Evolutionary conservation across 2,329 filamentous ascomycete species (phyloP), one percentile per base, ranked within the genome.

Genomic region (Ceratocystis alfenasii): DNA sequence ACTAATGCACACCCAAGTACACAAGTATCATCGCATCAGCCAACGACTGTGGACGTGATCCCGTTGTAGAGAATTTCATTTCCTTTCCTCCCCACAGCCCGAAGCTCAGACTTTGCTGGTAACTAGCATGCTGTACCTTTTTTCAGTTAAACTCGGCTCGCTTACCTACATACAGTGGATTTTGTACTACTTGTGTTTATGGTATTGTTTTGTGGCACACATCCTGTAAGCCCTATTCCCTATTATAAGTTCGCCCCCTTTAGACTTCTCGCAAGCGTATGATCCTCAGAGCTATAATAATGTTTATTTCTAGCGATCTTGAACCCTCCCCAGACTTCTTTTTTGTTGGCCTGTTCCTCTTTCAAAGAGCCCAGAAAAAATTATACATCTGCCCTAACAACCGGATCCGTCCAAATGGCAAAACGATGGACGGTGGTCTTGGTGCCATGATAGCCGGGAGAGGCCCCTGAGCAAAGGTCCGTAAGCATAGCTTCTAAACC

Each of bases 131-230:
- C 17, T 57, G 53, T 57, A 57, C 22, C 53, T 30, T 57, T 57
- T 57, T 30, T 5, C 10, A 28, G 53, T 15, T 30, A 57, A 57
- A 57, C 53, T 57, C 53, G 25, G 53, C 53, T 57, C 53, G 22
- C 53, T 57, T 57, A 57, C 53, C 53, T 57, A 30, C 22, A 28
- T 30, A 57, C 25, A 57, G 25, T 30, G 53, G 25, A 30, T 28
- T 57, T 57, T 57, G 53, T 57, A 57, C 53, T 57, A 57, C 53
- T 57, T 57, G 25, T 30, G 25, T 57, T 57, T 28, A n/a, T 57
- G 22, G 25, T 28, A 28, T 22, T 57, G 53, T 57, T 36, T 22
- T 57, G 53, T 57, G 53, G 53, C 53, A 57, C 53, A 36, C 33
- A 36, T 10, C 33, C 33, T 36, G 33, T 36, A 10, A 36, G 33